Conservation (phyloP, 441 rosid species). For the Euphorbia celastroides region DNA sequence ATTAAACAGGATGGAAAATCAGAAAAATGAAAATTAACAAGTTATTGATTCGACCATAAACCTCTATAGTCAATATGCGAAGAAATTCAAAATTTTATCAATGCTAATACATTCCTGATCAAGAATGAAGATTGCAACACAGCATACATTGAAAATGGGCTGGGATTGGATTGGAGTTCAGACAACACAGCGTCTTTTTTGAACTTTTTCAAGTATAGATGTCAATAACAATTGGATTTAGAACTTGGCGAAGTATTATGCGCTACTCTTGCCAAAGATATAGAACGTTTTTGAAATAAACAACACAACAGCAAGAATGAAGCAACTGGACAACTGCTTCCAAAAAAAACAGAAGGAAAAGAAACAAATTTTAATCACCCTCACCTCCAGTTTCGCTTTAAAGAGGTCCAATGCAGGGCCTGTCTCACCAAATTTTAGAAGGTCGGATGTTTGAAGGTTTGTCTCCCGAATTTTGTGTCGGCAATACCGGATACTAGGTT, state of each 20-base stretch:
- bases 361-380: constrained; percentile 13
- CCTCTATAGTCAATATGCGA: not conserved
- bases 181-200: not conserved
- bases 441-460: constrained; percentile 80
- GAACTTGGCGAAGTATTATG: not conserved
- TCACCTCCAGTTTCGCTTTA: constrained; percentile 80
- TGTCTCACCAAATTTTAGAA: constrained; percentile 87
- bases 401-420: constrained; percentile 90
- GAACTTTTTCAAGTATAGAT: not conserved
- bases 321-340: not conserved
- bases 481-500: constrained; percentile 91
- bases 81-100: constrained; percentile 2
- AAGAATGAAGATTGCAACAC: not conserved
- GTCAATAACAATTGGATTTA: not conserved
- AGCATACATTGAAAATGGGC: not conserved
- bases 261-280: not conserved
- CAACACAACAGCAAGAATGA: not conserved
- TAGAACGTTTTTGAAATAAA: constrained; percentile 1
- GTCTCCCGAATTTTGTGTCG: constrained; percentile 90
- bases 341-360: not conserved
- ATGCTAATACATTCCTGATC: not conserved
- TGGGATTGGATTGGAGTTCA: not conserved
- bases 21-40: not conserved
- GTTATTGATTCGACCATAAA: not conserved
- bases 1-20: not conserved